Conservation (phyloP, 78 protist species). For the Dictyostelium purpureum region DNA sequence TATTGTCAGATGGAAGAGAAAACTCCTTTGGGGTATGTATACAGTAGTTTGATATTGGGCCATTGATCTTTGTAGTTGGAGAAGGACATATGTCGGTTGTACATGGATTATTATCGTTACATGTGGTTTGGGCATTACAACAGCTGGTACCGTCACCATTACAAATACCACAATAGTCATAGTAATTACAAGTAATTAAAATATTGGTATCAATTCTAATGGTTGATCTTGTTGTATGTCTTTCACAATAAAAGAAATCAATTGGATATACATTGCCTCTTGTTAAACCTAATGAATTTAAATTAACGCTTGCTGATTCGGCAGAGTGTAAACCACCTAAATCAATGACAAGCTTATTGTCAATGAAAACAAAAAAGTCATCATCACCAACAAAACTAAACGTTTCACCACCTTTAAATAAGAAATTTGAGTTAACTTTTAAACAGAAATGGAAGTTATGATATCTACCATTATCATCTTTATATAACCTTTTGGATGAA, state of each 20-base stretch:
- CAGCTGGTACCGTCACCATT: neutral
- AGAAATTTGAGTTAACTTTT: neutral
- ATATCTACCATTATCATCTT: neutral
- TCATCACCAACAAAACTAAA: conserved; percentile 64
- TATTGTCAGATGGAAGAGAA: too few species aligned
- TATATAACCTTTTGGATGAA: neutral
- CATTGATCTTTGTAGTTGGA: too few species aligned
- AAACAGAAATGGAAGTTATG: conserved; percentile 17
- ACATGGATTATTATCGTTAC: conserved; percentile 15
- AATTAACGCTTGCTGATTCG: neutral
- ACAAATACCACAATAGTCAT: conserved; percentile 30
- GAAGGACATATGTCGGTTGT: too few species aligned
- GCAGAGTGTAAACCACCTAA: conserved; percentile 56
- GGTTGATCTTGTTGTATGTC: conserved; percentile 26
- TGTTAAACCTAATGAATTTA: neutral
- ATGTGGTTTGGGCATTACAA: neutral
- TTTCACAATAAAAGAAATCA: conserved; percentile 43
- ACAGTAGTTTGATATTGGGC: too few species aligned
- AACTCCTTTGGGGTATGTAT: too few species aligned
- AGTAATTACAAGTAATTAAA: neutral
- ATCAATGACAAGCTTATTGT: conserved; percentile 56
- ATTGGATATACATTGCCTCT: neutral
- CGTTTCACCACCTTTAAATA: conserved; percentile 10
- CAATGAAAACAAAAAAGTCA: conserved; percentile 64
- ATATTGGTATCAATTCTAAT: neutral